Conservation (phyloP, 352 stramenopile genomes). For the Phytophthora rubi region DNA sequence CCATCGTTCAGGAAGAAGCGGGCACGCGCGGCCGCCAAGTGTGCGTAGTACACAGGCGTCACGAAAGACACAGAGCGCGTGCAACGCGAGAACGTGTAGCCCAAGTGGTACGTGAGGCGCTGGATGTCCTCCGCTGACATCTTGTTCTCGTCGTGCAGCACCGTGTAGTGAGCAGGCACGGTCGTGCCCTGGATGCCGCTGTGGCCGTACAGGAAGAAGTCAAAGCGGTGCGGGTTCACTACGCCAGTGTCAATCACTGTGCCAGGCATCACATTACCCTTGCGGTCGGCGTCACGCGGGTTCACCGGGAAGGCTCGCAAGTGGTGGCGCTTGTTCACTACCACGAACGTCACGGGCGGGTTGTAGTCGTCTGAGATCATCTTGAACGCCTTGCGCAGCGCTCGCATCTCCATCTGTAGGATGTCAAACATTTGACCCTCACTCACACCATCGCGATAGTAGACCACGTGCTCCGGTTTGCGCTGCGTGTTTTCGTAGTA, state of each 20-base stretch:
- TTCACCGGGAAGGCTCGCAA: conserved; percentile 69
- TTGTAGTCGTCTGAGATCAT: conserved; percentile 63
- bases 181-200: conserved; percentile 81
- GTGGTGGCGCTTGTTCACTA: conserved; percentile 90
- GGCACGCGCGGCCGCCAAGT: conserved; percentile 80
- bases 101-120: conserved; percentile 69
- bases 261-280: conserved; percentile 68
- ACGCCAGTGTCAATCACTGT: conserved; percentile 84
- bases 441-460: conserved; percentile 87
- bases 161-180: conserved; percentile 83
- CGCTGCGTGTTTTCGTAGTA: conserved; percentile 74
- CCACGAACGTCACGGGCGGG: conserved; percentile 83
- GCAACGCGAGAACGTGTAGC: conserved; percentile 85
- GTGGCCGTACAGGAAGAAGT: conserved; percentile 90
- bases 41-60: conserved; percentile 85
- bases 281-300: conserved; percentile 52
- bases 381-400: conserved; percentile 72
- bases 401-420: conserved; percentile 77
- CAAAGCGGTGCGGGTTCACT: conserved; percentile 81
- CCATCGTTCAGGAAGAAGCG: conserved; percentile 80
- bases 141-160: conserved; percentile 78
- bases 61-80: conserved; percentile 87
- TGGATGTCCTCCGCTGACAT: conserved; percentile 69
- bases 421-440: conserved; percentile 84
- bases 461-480: conserved; percentile 82